These are phyloP conservation scores for Kockiozyma suomiensis DNA, from an alignment of 805 yeast genomes.

Conservation along the genomic window DNA sequence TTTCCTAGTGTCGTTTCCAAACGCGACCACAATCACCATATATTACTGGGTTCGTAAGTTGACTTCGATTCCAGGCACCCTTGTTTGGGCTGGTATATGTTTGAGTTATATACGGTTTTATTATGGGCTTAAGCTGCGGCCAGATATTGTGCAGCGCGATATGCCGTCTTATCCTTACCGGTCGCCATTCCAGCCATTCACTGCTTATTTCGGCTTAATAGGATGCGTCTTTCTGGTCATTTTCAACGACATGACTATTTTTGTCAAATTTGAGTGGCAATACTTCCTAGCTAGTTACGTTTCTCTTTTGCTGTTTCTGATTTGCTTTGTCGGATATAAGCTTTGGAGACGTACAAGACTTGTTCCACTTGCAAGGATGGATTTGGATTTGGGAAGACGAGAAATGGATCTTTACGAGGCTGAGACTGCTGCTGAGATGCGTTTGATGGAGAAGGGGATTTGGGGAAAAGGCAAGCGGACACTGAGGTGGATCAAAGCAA, in stretches of 20 bases:
- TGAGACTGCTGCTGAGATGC: conserved; percentile 29
- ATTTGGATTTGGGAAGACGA: conserved; percentile 80
- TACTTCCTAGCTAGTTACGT: conserved; percentile 69
- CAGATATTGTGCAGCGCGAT: conserved; percentile 65
- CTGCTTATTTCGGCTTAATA: conserved; percentile 63
- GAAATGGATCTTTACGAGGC: conserved; percentile 66
- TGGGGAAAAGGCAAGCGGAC: conserved; percentile 15
- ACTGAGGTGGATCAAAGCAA: conserved; percentile 18
- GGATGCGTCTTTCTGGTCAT: conserved; percentile 57
- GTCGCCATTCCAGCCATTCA: conserved; percentile 70
- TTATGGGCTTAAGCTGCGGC: conserved; percentile 60
- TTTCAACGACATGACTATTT: conserved; percentile 65
- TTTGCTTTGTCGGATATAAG: conserved; percentile 59
- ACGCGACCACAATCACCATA: conserved; percentile 23
- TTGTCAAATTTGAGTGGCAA: conserved; percentile 60
- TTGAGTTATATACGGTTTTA: conserved; percentile 64
- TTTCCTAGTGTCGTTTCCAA: conserved; percentile 31
- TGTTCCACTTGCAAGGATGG: conserved; percentile 71
- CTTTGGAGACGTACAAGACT: conserved; percentile 62
- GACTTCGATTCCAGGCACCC: conserved; percentile 55
- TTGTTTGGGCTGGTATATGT: conserved; percentile 79
- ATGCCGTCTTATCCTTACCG: conserved; percentile 68
- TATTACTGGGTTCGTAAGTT: conserved; percentile 36
- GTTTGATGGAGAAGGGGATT: conserved; percentile 23
- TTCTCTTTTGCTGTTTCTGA: conserved; percentile 55